Evolutionary conservation across 352 stramenopile genomes (phyloP).

Genomic region (Phytophthora niederhauseri): DNA sequence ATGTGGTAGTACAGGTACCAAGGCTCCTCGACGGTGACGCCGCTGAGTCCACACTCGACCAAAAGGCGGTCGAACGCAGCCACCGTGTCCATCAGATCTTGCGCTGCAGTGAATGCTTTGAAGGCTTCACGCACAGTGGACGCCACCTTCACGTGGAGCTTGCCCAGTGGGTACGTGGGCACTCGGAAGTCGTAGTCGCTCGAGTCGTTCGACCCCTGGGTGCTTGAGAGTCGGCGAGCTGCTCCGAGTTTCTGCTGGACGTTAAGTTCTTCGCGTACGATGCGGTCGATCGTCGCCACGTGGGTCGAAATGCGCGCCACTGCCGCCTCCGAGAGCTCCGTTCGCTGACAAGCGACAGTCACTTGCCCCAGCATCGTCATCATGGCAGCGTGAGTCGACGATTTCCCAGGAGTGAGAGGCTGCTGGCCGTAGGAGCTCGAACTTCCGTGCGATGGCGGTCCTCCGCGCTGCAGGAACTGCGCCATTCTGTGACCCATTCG

Average conservation of each 20-base stretch:
- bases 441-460: not conserved
- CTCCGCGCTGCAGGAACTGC: constrained; percentile 11
- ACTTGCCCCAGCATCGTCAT: constrained; percentile 46
- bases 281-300: constrained; percentile 57
- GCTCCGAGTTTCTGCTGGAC: constrained; percentile 26
- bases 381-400: constrained; percentile 13
- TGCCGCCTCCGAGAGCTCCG: constrained; percentile 57
- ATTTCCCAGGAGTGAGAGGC: not conserved
- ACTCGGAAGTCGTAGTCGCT: constrained; percentile 13
- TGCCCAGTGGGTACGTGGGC: not conserved
- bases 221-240: constrained; percentile 46
- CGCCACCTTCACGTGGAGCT: constrained; percentile 2
- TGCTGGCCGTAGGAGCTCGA: not conserved
- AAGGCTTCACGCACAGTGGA: constrained; percentile 38
- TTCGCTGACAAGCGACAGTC: constrained; percentile 45
- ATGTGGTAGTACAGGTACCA: constrained; percentile 61
- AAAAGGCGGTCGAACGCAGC: constrained; percentile 48
- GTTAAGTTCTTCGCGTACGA: constrained; percentile 56
- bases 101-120: constrained; percentile 48
- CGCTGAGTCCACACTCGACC: constrained; percentile 44
- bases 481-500: constrained; percentile 19
- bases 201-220: constrained; percentile 13
- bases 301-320: constrained; percentile 58
- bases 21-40: constrained; percentile 45
- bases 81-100: constrained; percentile 55